These are phyloP conservation scores for Tulasnella sp. DNA, from an alignment of 768 basidiomycete genomes.

Conservation along the genomic window DNA sequence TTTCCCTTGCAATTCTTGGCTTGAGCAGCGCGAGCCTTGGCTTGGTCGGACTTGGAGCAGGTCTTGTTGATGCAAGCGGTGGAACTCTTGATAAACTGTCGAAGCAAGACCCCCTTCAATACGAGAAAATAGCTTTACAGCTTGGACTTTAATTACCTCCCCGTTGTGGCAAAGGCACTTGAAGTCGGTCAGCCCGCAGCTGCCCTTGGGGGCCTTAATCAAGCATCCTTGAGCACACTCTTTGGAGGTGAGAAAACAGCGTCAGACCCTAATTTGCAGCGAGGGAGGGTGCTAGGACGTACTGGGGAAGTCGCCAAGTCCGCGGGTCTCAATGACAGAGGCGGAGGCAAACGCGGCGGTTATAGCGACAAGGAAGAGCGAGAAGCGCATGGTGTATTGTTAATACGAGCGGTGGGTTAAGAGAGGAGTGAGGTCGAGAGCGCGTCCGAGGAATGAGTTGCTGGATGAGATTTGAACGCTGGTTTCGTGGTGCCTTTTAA, in stretches of 20 bases:
- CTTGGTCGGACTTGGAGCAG: too few relatives aligned
- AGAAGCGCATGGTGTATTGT: background rate
- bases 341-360: slow-evolving; percentile 10
- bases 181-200: slow-evolving; percentile 8
- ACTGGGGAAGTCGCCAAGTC: slow-evolving; percentile 13
- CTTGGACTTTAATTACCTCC: background rate
- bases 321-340: background rate
- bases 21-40: too few relatives aligned
- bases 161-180: slow-evolving; percentile 11
- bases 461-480: background rate
- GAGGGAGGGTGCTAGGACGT: background rate
- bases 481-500: background rate
- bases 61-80: too few relatives aligned
- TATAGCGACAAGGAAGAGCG: background rate
- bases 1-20: too few relatives aligned
- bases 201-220: background rate
- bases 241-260: background rate
- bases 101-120: background rate
- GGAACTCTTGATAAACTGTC: background rate
- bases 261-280: background rate
- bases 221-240: background rate
- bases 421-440: too few relatives aligned
- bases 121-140: background rate
- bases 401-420: background rate
- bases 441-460: background rate